phyloP scores from a whole-genome alignment of 176 grass and related monocot species.

The Tuctoria greenei region DNA sequence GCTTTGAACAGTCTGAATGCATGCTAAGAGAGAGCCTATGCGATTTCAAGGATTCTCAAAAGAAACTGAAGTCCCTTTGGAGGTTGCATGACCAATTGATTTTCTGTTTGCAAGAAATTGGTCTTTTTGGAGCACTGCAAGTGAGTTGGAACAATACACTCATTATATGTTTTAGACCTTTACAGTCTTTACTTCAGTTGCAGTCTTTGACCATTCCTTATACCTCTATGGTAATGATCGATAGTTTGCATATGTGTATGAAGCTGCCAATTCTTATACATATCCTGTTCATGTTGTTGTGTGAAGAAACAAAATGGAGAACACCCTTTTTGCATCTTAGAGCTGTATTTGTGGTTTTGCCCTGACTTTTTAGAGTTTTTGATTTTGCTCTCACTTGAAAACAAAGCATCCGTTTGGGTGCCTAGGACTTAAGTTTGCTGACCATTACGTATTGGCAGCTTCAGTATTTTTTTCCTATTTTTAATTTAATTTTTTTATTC shows the following conservation, averaged over 20 bases:
- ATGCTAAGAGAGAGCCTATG: conserved; percentile 54
- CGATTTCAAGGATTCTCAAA: conserved; percentile 64
- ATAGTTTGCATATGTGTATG: conserved; percentile 3
- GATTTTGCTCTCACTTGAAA: background rate
- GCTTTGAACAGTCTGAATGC: conserved; percentile 53
- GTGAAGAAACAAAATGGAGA: background rate
- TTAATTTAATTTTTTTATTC: background rate
- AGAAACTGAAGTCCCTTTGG: conserved; percentile 65
- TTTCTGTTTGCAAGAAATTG: conserved; percentile 88
- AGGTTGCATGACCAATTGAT: conserved; percentile 75
- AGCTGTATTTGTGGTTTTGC: background rate
- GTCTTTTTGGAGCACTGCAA: conserved; percentile 78
- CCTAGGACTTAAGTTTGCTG: background rate
- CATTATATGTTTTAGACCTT: background rate
- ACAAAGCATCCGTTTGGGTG: background rate
- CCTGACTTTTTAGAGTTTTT: background rate
- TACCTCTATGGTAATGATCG: background rate
- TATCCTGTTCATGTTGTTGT: background rate
- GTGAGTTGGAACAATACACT: conserved; percentile 43
- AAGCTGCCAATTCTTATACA: background rate
- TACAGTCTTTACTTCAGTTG: background rate
- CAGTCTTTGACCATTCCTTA: background rate
- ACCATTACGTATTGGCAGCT: background rate
- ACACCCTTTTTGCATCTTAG: background rate
- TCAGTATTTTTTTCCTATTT: background rate